These are phyloP conservation scores for Rhizopus stolonifer DNA, from an alignment of 371 early-diverging fungal genomes.

Conservation along the genomic window DNA sequence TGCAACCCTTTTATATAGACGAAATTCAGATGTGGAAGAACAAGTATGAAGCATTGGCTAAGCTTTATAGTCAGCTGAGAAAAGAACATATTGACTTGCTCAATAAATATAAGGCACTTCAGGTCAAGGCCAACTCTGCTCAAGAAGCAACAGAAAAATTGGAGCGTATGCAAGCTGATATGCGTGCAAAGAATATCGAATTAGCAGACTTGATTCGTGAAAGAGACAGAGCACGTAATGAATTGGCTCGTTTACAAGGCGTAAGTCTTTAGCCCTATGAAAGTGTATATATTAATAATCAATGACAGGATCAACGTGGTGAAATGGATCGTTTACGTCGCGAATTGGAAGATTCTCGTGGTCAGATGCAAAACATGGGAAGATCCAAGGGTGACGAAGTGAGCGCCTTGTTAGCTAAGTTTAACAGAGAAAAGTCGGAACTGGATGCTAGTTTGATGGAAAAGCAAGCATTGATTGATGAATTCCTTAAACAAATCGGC, in stretches of 20 bases:
- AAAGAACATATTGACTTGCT: slow-evolving; percentile 94
- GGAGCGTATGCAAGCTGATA: slow-evolving; percentile 76
- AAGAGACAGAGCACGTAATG: slow-evolving; percentile 77
- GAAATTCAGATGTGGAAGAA: slow-evolving; percentile 85
- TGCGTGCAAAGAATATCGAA: slow-evolving; percentile 79
- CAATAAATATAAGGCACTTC: slow-evolving; percentile 80
- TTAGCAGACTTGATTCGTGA: slow-evolving; percentile 82
- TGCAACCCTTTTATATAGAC: slow-evolving; percentile 30
- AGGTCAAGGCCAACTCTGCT: slow-evolving; percentile 79
- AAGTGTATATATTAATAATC: neutral
- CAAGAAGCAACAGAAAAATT: slow-evolving; percentile 73
- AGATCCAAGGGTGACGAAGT: slow-evolving; percentile 81
- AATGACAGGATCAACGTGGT: slow-evolving; percentile 65
- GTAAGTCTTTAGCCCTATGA: slow-evolving; percentile 23
- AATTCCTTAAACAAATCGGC: slow-evolving; percentile 66
- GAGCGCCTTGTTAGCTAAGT: slow-evolving; percentile 70
- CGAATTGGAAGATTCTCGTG: slow-evolving; percentile 76
- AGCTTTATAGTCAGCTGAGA: slow-evolving; percentile 92
- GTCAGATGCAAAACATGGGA: slow-evolving; percentile 75
- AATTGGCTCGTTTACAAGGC: slow-evolving; percentile 62
- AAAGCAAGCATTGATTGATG: slow-evolving; percentile 55
- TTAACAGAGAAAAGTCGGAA: slow-evolving; percentile 81
- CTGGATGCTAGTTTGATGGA: slow-evolving; percentile 64
- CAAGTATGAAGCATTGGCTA: slow-evolving; percentile 91
- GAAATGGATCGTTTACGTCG: slow-evolving; percentile 78